phyloP scores from a whole-genome alignment of 805 yeast genomes.

The Saccharomycopsis babjevae region DNA sequence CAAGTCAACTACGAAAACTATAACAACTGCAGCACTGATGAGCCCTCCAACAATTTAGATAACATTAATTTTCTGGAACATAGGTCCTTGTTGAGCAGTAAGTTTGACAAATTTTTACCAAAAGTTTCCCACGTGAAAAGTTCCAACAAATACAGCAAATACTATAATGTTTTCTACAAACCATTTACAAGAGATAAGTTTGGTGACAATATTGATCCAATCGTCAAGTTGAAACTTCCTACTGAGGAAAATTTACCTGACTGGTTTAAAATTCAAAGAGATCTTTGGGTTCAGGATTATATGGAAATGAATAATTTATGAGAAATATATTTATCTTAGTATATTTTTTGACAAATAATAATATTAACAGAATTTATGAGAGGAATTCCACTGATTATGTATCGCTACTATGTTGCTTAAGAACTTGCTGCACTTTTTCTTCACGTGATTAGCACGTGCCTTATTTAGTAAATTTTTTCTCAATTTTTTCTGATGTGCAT shows the following conservation, averaged over 20 bases:
- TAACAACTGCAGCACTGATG: not conserved
- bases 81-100: slow-evolving; percentile 12
- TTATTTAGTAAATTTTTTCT: not conserved
- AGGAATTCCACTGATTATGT: not conserved
- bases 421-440: not conserved
- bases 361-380: not conserved
- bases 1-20: not conserved
- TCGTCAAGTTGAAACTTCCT: slow-evolving; percentile 39
- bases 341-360: not conserved
- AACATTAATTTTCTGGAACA: not conserved
- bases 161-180: slow-evolving; percentile 9
- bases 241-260: slow-evolving; percentile 52
- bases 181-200: slow-evolving; percentile 10
- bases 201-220: slow-evolving; percentile 8
- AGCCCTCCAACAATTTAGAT: not conserved
- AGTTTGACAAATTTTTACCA: slow-evolving; percentile 2
- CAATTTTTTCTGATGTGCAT: not conserved
- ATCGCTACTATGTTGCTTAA: too few species aligned
- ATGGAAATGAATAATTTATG: not conserved
- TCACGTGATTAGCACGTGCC: not conserved
- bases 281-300: slow-evolving; percentile 50
- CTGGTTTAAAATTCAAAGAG: slow-evolving; percentile 63
- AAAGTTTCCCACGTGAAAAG: not conserved
- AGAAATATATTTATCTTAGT: not conserved
- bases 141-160: not conserved